These are phyloP conservation scores for Phaffomyces antillensis DNA, from an alignment of 805 yeast species.

Conservation along the genomic window DNA sequence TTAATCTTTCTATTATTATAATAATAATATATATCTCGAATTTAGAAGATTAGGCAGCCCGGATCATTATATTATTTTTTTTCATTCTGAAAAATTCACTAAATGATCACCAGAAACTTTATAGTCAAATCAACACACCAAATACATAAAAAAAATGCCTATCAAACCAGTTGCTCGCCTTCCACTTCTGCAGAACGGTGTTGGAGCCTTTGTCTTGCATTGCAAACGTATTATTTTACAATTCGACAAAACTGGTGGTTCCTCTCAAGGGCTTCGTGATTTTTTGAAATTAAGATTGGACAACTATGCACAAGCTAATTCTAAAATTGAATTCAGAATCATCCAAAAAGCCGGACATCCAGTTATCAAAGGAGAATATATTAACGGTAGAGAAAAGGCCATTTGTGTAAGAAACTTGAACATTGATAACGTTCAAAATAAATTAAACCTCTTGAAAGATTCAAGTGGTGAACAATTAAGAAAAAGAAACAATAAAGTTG, in stretches of 20 bases:
- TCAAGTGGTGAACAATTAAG: slow-evolving; percentile 57
- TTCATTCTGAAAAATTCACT: no score
- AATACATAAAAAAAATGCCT: slow-evolving; percentile 30
- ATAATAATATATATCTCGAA: no score
- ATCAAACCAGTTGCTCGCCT: slow-evolving; percentile 53
- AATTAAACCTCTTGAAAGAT: slow-evolving; percentile 56
- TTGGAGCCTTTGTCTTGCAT: slow-evolving; percentile 66
- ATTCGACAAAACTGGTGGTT: slow-evolving; percentile 95
- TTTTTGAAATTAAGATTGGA: slow-evolving; percentile 49
- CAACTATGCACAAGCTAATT: slow-evolving; percentile 50
- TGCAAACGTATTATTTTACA: slow-evolving; percentile 71
- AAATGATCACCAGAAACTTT: no score
- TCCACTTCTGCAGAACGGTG: slow-evolving; percentile 66
- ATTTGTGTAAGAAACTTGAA: slow-evolving; percentile 75
- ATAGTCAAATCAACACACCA: no score
- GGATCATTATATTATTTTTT: background rate
- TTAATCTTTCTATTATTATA: no score
- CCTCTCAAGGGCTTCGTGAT: slow-evolving; percentile 77
- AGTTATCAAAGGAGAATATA: slow-evolving; percentile 51
- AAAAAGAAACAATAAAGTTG: slow-evolving; percentile 69
- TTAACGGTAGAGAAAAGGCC: slow-evolving; percentile 39
- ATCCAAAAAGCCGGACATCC: slow-evolving; percentile 80
- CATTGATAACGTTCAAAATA: slow-evolving; percentile 52
- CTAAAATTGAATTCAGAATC: slow-evolving; percentile 67
- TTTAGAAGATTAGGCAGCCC: background rate